A percentile compares a stretch with the other conserved stretches of the same genome.
phyloP scores from a whole-genome alignment of 768 basidiomycete genomes.

The Royoungia palumana region DNA sequence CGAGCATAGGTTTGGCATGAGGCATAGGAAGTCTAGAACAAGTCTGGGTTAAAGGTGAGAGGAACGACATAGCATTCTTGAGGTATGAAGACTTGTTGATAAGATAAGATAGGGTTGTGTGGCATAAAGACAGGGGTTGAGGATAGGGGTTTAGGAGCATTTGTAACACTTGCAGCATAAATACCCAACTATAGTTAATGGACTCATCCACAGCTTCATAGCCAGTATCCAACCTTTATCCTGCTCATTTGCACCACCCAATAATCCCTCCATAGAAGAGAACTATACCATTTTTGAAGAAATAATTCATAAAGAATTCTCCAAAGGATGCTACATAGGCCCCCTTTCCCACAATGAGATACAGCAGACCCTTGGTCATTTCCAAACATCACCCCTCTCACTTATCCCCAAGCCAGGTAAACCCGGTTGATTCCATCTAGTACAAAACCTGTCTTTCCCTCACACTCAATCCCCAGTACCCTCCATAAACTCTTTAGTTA shows the following conservation, averaged over 20 bases:
- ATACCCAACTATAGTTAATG: background rate
- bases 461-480: background rate
- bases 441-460: conserved; percentile 33
- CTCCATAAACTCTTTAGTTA: conserved; percentile 36
- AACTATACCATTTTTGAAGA: background rate
- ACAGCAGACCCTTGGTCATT: conserved; percentile 19
- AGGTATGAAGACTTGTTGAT: too few relatives aligned
- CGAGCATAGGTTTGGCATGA: too few relatives aligned
- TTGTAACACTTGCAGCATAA: too few relatives aligned
- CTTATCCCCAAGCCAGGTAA: conserved; percentile 29
- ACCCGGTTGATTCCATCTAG: conserved; percentile 14
- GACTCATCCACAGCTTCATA: background rate
- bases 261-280: background rate
- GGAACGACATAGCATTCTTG: too few relatives aligned
- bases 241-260: background rate
- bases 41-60: too few relatives aligned
- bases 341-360: conserved; percentile 14
- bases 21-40: too few relatives aligned
- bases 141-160: too few relatives aligned
- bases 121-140: too few relatives aligned
- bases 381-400: conserved; percentile 28
- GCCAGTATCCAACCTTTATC: background rate
- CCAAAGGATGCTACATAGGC: background rate
- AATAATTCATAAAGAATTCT: background rate
- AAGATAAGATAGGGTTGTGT: too few relatives aligned